Percentiles rank a stretch among this genome's conserved stretches.
phyloP scores from a whole-genome alignment of 345 rosid species.

The Citropsis articulata region DNA sequence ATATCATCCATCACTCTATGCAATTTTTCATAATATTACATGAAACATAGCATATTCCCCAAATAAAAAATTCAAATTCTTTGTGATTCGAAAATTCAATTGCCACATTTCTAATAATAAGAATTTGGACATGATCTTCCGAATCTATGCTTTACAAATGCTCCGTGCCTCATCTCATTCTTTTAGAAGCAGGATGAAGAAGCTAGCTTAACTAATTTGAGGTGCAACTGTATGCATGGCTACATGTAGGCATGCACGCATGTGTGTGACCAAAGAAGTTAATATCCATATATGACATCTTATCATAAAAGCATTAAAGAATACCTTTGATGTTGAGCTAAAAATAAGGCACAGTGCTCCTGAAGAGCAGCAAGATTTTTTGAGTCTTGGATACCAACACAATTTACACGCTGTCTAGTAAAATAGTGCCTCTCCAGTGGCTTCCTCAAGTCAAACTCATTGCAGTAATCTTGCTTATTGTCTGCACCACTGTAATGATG shows the following conservation, averaged over 20 bases:
- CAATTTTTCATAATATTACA: background rate
- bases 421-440: slow-evolving; percentile 83
- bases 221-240: background rate
- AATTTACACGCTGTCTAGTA: slow-evolving; percentile 51
- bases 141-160: background rate
- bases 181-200: background rate
- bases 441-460: slow-evolving; percentile 92
- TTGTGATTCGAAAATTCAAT: background rate
- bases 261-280: background rate
- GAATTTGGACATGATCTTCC: background rate
- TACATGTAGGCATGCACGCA: background rate
- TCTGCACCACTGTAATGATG: slow-evolving; percentile 43
- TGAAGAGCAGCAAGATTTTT: slow-evolving; percentile 48
- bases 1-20: background rate
- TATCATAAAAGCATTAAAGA: slow-evolving; percentile 6
- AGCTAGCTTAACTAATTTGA: background rate
- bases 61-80: background rate
- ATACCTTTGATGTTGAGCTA: slow-evolving; percentile 66
- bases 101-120: background rate
- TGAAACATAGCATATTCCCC: background rate
- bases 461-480: slow-evolving; percentile 56
- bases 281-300: background rate
- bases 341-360: slow-evolving; percentile 57
- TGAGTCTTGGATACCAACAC: slow-evolving; percentile 65
- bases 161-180: background rate